These are phyloP conservation scores for Sordariomycetes sp. DNA, from an alignment of 2,329 filamentous ascomycete genomes.

Conservation along the genomic window DNA sequence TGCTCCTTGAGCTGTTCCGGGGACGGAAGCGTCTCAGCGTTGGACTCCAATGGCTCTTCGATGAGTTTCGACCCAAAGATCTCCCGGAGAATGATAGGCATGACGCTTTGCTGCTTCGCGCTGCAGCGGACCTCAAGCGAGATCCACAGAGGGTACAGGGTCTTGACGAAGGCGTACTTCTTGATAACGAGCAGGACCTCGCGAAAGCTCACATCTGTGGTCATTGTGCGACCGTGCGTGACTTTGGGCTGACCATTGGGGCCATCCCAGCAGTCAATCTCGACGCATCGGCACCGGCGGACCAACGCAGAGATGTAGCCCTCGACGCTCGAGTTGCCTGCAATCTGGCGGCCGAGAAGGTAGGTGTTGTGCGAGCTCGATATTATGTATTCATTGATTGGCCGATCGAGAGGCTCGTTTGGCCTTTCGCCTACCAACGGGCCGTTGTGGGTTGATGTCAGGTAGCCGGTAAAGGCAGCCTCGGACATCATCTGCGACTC, in stretches of 20 bases:
- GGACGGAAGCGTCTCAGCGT: constrained; percentile 63
- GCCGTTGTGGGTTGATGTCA: constrained; percentile 66
- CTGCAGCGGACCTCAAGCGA: constrained; percentile 95
- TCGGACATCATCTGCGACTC: constrained; percentile 58
- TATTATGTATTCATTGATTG: constrained; percentile 94
- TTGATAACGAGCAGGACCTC: constrained; percentile 91
- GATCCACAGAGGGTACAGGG: constrained; percentile 83
- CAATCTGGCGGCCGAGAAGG: constrained; percentile 81
- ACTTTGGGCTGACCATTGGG: constrained; percentile 80
- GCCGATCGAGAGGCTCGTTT: constrained; percentile 62
- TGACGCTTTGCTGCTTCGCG: constrained; percentile 69
- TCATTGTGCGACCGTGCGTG: constrained; percentile 83
- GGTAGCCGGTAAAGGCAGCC: constrained; percentile 66
- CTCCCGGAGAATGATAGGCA: constrained; percentile 84
- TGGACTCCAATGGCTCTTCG: constrained; percentile 62
- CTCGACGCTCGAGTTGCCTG: constrained; percentile 84
- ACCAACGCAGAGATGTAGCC: constrained; percentile 86
- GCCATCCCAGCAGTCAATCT: constrained; percentile 98
- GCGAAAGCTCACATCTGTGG: constrained; percentile 77
- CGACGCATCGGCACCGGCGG: constrained; percentile 86
- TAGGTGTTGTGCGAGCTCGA: constrained; percentile 99
- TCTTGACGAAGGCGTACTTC: constrained; percentile 84
- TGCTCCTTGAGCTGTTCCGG: constrained; percentile 77
- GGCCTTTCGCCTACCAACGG: constrained; percentile 53
- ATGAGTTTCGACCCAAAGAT: constrained; percentile 76